Evolutionary conservation across 2,329 filamentous ascomycete species (phyloP).

Genomic region (Apiospora malaysiana): DNA sequence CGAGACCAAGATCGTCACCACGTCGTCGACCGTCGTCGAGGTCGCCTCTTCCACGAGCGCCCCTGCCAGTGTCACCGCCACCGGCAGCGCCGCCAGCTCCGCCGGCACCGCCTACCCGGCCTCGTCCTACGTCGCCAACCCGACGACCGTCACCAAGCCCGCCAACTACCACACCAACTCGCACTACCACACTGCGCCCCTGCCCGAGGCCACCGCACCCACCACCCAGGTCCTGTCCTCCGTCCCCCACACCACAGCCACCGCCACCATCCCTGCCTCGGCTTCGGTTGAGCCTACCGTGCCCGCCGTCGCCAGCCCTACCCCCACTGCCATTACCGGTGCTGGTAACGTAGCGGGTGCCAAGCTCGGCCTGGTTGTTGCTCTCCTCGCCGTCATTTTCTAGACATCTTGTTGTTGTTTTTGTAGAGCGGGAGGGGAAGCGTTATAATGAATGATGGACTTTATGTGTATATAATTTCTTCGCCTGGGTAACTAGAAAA

Average conservation of each 20-base stretch:
- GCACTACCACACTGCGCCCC: background rate
- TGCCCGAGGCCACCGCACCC: slow-evolving; percentile 18
- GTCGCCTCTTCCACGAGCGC: background rate
- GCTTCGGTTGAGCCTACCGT: background rate
- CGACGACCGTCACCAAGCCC: slow-evolving; percentile 18
- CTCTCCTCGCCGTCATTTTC: background rate
- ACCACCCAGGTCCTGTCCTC: slow-evolving; percentile 11
- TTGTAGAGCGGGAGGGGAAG: background rate
- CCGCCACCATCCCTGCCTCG: slow-evolving; percentile 4
- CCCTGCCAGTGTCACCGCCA: background rate
- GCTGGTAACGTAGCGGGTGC: background rate
- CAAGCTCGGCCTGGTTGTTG: background rate
- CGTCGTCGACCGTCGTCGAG: background rate
- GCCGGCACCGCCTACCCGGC: background rate
- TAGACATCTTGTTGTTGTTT: background rate
- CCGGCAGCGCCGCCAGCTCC: background rate
- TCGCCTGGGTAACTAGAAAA: background rate
- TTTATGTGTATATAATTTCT: slow-evolving; percentile 5
- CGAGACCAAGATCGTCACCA: background rate
- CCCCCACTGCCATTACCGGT: background rate
- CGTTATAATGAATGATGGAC: background rate
- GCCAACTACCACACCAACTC: slow-evolving; percentile 1
- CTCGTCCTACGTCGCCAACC: slow-evolving; percentile 17
- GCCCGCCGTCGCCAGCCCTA: background rate
- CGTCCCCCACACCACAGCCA: background rate